Conservation (phyloP, 257 asterid species). For the Solanum chaucha region DNA sequence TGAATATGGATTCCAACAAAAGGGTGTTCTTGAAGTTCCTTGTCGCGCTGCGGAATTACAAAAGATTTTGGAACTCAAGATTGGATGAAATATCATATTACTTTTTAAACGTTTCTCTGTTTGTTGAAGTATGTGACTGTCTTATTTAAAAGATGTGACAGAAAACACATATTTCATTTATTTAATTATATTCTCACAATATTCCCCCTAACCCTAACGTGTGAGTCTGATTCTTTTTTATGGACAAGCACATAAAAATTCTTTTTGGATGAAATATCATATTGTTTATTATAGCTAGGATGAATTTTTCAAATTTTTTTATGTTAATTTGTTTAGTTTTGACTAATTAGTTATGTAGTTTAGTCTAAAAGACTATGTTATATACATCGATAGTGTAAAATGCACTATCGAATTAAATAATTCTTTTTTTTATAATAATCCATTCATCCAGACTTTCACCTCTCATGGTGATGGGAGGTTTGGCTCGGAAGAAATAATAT, state of each 20-base stretch:
- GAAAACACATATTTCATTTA: no score
- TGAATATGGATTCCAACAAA: slow-evolving; percentile 20
- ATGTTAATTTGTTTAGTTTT: neutral
- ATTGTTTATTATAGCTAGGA: neutral
- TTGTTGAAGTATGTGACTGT: no score
- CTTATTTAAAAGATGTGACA: no score
- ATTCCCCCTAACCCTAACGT: no score
- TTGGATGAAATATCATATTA: neutral
- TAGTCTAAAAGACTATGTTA: neutral
- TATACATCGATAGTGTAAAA: neutral
- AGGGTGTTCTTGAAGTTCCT: slow-evolving; percentile 20
- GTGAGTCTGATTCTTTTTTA: no score
- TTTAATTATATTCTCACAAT: no score
- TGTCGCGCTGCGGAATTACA: slow-evolving; percentile 16
- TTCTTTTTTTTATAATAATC: no score
- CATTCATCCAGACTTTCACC: neutral
- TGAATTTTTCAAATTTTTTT: neutral
- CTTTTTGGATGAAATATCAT: neutral
- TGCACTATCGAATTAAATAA: no score
- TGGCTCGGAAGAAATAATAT: neutral
- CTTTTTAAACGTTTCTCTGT: no score
- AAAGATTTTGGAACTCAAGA: slow-evolving; percentile 7
- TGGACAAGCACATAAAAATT: no score
- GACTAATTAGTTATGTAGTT: neutral
- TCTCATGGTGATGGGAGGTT: neutral